Evolutionary conservation across 2,329 filamentous ascomycete species (phyloP).

Genomic region (Sporothrix variecibatus): DNA sequence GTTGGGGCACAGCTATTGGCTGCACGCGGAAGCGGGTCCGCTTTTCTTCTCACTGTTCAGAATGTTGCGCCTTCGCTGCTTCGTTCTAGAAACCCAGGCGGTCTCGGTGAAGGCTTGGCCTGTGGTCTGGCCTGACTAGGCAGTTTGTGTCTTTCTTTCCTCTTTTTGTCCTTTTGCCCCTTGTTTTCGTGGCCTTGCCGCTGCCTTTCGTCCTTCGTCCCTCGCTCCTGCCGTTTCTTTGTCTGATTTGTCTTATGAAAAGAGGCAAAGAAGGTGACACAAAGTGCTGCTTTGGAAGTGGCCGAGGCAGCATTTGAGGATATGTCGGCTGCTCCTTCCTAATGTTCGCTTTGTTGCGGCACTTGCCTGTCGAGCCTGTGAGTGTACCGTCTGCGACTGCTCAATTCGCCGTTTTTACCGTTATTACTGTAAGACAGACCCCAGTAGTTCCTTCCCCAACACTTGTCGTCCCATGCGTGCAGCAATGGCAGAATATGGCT

Average conservation of each 20-base stretch:
- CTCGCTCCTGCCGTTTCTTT: slow-evolving; percentile 1
- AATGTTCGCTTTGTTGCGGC: neutral
- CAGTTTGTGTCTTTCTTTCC: neutral
- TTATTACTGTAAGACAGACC: neutral
- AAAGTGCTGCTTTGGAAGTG: neutral
- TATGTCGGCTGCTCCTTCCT: neutral
- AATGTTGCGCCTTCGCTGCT: slow-evolving; percentile 13
- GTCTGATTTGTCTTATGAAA: neutral
- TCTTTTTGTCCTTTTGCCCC: slow-evolving; percentile 14
- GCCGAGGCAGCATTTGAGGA: slow-evolving; percentile 8
- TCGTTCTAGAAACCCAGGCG: slow-evolving; percentile 24
- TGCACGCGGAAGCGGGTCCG: neutral
- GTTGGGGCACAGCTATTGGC: slow-evolving; percentile 28
- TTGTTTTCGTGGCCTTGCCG: neutral
- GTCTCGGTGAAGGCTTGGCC: slow-evolving; percentile 15
- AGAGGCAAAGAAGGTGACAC: neutral
- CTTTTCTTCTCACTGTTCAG: slow-evolving; percentile 20
- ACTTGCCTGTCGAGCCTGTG: neutral
- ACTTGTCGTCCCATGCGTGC: slow-evolving; percentile 15
- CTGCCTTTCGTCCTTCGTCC: neutral
- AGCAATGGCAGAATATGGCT: neutral
- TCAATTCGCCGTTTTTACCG: neutral
- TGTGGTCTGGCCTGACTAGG: neutral
- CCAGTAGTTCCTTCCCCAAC: slow-evolving; percentile 18
- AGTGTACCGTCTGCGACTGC: neutral